phyloP scores from a whole-genome alignment of 192 early-diverging fungal genomes.

The Podila horticola region DNA sequence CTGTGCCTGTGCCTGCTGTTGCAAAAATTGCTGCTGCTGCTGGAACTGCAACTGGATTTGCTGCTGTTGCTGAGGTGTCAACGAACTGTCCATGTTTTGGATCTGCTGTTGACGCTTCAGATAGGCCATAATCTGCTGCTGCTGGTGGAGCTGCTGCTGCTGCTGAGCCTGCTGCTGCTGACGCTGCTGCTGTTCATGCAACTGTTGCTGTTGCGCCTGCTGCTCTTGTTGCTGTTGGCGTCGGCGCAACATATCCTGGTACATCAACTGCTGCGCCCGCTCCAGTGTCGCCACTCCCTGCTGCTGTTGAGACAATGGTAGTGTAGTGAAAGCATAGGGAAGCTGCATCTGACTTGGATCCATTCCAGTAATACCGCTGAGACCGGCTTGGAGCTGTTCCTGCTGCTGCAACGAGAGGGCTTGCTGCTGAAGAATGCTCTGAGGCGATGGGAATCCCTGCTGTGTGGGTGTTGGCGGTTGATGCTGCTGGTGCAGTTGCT shows the following conservation, averaged over 20 bases:
- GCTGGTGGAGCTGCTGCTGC: slow-evolving; percentile 44
- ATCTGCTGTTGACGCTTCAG: slow-evolving; percentile 50
- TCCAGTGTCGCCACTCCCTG: slow-evolving; percentile 49
- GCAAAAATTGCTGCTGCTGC: slow-evolving; percentile 22
- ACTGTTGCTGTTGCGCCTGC: slow-evolving; percentile 13
- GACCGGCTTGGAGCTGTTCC: slow-evolving; percentile 20
- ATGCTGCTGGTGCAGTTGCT: slow-evolving; percentile 18
- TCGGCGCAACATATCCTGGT: slow-evolving; percentile 49
- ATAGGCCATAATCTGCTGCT: slow-evolving; percentile 50
- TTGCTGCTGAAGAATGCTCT: slow-evolving; percentile 43
- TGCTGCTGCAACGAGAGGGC: slow-evolving; percentile 23
- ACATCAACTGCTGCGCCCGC: slow-evolving; percentile 48
- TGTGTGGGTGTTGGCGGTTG: background rate
- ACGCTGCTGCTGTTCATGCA: slow-evolving; percentile 22
- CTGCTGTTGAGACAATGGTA: slow-evolving; percentile 46
- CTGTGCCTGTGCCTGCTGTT: slow-evolving; percentile 10
- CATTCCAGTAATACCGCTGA: slow-evolving; percentile 29
- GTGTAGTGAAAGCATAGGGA: slow-evolving; percentile 45
- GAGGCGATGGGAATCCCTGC: slow-evolving; percentile 26
- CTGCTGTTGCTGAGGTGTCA: slow-evolving; percentile 46
- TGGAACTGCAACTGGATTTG: slow-evolving; percentile 31
- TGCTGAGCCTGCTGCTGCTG: slow-evolving; percentile 35
- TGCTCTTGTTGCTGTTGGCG: slow-evolving; percentile 46
- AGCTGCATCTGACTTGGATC: slow-evolving; percentile 43
- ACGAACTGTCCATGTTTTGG: slow-evolving; percentile 44